These are phyloP conservation scores for Eutrema salsugineum DNA, from an alignment of 441 rosid genomes.

Conservation along the genomic window DNA sequence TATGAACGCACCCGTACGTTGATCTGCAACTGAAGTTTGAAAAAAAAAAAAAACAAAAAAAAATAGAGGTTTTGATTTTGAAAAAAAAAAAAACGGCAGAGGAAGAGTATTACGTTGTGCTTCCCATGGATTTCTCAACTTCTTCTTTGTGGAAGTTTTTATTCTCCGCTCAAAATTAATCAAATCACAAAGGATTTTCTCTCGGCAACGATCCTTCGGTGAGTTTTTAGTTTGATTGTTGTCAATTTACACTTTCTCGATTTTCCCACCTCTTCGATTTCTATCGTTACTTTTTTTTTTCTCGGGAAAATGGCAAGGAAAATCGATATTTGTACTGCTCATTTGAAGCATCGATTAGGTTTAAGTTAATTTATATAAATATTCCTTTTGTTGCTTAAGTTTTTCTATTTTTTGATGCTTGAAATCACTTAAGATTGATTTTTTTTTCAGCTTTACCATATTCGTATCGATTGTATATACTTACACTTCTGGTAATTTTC, in stretches of 20 bases:
- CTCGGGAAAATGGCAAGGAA: not conserved
- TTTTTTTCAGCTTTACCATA: not conserved
- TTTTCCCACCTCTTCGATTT: not conserved
- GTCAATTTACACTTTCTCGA: not conserved
- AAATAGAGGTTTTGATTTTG: not conserved
- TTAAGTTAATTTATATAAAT: not conserved
- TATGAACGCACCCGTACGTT: not conserved
- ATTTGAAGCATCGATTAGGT: not conserved
- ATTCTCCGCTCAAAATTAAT: not conserved
- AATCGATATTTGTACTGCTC: not conserved
- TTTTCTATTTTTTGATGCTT: not conserved
- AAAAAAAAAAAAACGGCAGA: slow-evolving; percentile 1
- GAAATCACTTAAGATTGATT: not conserved
- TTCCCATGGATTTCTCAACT: not conserved
- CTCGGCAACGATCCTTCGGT: not conserved
- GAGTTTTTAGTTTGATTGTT: not conserved
- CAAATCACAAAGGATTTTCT: not conserved
- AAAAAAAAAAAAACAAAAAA: not conserved
- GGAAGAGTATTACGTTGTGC: slow-evolving; percentile 9
- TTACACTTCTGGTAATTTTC: not conserved
- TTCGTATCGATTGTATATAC: slow-evolving; percentile 7
- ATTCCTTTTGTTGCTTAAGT: not conserved
- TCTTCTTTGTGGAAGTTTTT: not conserved
- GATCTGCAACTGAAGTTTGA: slow-evolving; percentile 2
- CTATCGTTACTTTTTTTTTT: not conserved